Evolutionary conservation across 2,329 filamentous ascomycete species (phyloP), one percentile per base, ranked within the genome.

Genomic region (Xylaria sp.): DNA sequence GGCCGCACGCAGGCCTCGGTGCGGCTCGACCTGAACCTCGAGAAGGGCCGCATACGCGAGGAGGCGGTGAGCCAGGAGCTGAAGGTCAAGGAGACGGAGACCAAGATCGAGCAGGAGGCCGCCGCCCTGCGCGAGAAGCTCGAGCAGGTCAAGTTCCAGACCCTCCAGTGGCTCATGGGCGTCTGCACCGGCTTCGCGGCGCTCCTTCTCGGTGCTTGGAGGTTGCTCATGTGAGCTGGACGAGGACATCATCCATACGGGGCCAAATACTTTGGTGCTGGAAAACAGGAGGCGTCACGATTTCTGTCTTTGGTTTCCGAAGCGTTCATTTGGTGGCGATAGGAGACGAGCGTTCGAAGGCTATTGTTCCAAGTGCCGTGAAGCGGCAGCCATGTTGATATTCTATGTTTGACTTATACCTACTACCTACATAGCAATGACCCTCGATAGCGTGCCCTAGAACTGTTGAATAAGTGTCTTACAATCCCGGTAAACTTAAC

Each of bases 81-180:
- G 74, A 95, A 96, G 78, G 91, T 99, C 68, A 97, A 96, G 78
- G 94, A 99, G 82, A 97, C 94, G 11, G 94, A 99, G 78, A 96
- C 92, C 53, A 88, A 95, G 75, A 97, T 99, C 67, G 94, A 99
- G 78, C 93, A 97, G 76, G 94, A 97, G 78, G 92, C 94, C 49
- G 93, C 93, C 39, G 89, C 89, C 26, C 73, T 99, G 69, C 81
- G 91, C 63, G 94, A 97, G 78, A 88, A 95, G 76, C 81, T 99
- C 44, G 94, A 99, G 77, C 90, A 91, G 63, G 94, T 99, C 72
- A 99, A 99, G 80, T 97, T 97, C 75, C 91, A 92, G 70, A 97
- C 94, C 34, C 74, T 99, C 72, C 94, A 99, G 79, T 99, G 94
- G 94, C 78, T 99, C 63, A 97, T 97, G 88, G 92, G 88, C 69